Conservation (phyloP, 257 asterid species). For the Solanum sitiens region DNA sequence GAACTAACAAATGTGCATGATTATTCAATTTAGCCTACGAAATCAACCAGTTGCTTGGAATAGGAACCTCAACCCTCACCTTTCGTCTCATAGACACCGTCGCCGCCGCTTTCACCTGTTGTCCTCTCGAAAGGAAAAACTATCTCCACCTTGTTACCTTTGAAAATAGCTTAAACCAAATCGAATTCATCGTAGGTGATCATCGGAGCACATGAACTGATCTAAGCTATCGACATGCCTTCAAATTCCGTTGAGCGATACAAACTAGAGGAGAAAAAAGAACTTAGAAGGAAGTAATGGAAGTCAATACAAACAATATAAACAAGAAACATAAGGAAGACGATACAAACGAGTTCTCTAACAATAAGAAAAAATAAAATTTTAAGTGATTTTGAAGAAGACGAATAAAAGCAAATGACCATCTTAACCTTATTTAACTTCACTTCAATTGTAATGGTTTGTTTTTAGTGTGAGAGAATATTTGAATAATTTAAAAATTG, state of each 20-base stretch:
- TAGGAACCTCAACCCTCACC: background rate
- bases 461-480: too few species aligned
- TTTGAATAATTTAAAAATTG: too few species aligned
- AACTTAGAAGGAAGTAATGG: too few species aligned
- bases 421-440: background rate
- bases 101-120: slow-evolving; percentile 1
- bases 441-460: background rate
- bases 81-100: background rate
- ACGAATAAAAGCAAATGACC: background rate
- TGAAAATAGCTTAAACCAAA: background rate
- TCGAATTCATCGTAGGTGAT: background rate
- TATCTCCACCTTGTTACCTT: background rate
- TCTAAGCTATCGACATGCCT: background rate
- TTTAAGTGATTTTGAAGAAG: background rate
- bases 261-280: too few species aligned
- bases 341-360: too few species aligned
- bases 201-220: background rate
- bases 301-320: background rate
- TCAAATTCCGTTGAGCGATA: too few species aligned
- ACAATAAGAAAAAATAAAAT: too few species aligned
- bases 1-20: slow-evolving; percentile 9
- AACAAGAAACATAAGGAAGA: too few species aligned
- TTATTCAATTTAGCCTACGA: too few species aligned
- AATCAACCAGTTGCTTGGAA: background rate
- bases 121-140: background rate